Evolutionary conservation across 257 asterid species (phyloP).

Genomic region (Handroanthus guayacan): DNA sequence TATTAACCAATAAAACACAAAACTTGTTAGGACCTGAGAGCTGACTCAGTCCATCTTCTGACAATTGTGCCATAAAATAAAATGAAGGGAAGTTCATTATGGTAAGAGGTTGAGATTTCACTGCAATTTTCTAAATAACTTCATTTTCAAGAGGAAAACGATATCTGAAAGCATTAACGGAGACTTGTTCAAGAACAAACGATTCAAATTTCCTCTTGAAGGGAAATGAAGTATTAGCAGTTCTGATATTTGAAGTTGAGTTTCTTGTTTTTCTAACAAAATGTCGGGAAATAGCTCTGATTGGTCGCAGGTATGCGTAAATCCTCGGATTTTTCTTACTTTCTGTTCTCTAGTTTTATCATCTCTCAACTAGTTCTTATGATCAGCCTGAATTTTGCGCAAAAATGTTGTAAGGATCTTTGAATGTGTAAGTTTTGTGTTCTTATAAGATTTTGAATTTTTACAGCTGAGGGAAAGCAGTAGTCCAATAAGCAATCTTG

Average conservation of each 20-base stretch:
- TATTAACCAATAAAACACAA: background rate
- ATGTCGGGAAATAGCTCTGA: conserved; percentile 59
- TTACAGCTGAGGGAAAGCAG: conserved; percentile 50
- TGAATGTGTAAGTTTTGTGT: background rate
- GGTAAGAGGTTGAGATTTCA: background rate
- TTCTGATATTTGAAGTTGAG: conserved; percentile 18
- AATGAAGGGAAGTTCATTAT: background rate
- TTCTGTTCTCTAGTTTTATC: background rate
- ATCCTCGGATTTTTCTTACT: background rate
- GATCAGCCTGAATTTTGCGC: background rate
- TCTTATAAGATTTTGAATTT: background rate
- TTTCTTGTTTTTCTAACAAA: conserved; percentile 35
- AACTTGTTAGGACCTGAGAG: background rate
- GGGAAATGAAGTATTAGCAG: conserved; percentile 16
- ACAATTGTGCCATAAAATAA: conserved; percentile 9
- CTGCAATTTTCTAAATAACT: conserved; percentile 28
- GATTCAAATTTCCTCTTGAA: conserved; percentile 10
- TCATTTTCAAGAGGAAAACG: conserved; percentile 17
- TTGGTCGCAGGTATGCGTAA: conserved; percentile 53
- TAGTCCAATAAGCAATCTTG: conserved; percentile 41
- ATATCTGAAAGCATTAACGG: background rate
- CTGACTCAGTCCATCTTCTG: conserved; percentile 40
- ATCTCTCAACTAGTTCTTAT: background rate
- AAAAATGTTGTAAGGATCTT: background rate
- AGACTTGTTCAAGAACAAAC: conserved; percentile 49